Base-by-base conservation (phyloP, 2,329 filamentous ascomycete genomes). In the Aureobasidium lini region DNA sequence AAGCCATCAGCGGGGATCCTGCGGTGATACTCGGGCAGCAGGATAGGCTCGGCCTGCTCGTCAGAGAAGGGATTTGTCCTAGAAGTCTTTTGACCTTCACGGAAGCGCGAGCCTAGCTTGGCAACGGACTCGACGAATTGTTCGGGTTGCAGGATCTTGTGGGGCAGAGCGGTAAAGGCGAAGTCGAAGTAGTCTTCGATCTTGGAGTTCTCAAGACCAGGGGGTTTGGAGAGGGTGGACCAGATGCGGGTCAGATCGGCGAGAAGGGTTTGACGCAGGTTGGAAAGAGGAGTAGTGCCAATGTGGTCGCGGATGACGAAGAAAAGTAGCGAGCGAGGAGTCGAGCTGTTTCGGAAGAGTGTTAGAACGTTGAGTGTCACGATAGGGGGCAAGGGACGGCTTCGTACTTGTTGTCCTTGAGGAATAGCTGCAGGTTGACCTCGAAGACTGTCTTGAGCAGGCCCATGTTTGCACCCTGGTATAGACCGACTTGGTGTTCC, bases 141-240 rank as follows among this genome's bases (percentile, higher is more conserved):
- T 28, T 97, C 92, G 3, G 89, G 91, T 70, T 97, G 93, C 57
- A 97, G 82, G 62, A 96, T 91, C 78, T 99, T 99, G 79, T 99
- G 94, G 4, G 94, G 94, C 23, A 99, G 81, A 0, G 93, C 91
- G 49, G 92, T 90, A 70, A 99, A 99, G 58, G 91, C 92, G 74
- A 99, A 97, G 76, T 99, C 94, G 69, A 99, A 99, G 77, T 97
- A 99, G 71, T 99, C 93, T 67, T 94, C 89, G 64, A 99, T 97
- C 60, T 82, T 85, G 18, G 93, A 93, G 65, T 85, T 85, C 71
- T 99, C 94, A 60, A 97, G 81, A 0, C 93, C 93, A 34, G 85
- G 76, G 4, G 94, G 94, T 72, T 99, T 99, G 42, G 92, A 92
- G 62, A 99, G 87, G 50, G 90, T 88, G 2, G 87, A 83, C 94